Percentiles rank a stretch among this genome's conserved stretches.
These are phyloP conservation scores for Hyphopichia homilentoma DNA, from an alignment of 805 yeast species.

Conservation along the genomic window DNA sequence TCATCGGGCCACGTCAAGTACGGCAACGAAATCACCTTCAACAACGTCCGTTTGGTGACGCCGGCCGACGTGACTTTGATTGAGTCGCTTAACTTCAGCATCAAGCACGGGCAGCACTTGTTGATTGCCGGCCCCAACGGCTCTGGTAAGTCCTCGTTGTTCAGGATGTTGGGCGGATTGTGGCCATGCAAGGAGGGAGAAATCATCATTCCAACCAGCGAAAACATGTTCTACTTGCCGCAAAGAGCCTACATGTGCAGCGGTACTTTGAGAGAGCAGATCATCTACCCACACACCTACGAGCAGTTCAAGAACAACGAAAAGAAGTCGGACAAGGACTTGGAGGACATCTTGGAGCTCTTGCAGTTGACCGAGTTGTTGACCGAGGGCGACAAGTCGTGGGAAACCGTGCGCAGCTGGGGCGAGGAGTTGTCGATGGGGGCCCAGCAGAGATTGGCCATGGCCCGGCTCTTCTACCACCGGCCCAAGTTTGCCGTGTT, in stretches of 20 bases:
- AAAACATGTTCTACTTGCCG: conserved; percentile 81
- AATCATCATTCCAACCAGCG: conserved; percentile 60
- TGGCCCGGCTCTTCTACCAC: conserved; percentile 90
- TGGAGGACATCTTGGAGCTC: conserved; percentile 50
- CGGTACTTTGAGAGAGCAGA: conserved; percentile 81
- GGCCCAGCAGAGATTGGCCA: conserved; percentile 88
- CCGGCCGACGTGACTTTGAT: conserved; percentile 79
- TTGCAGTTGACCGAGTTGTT: conserved; percentile 60
- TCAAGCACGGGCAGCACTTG: conserved; percentile 79
- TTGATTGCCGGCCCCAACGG: conserved; percentile 95
- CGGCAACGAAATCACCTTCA: conserved; percentile 57
- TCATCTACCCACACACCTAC: conserved; percentile 79
- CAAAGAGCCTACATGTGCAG: conserved; percentile 85
- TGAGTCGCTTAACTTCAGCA: conserved; percentile 60
- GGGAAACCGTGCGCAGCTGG: conserved; percentile 77
- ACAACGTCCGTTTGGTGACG: conserved; percentile 75
- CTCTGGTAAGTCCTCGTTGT: conserved; percentile 90
- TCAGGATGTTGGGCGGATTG: conserved; percentile 85
- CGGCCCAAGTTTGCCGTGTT: conserved; percentile 89
- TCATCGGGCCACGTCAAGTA: conserved; percentile 19
- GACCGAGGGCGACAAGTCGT: conserved; percentile 36
- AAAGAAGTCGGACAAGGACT: conserved; percentile 44
- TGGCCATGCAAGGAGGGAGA: conserved; percentile 75
- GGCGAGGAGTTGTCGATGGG: conserved; percentile 84
- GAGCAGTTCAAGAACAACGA: conserved; percentile 44